Evolutionary conservation across 208 protist genomes (phyloP), one percentile per base, ranked within the genome.

Genomic region (Trypanosoma melophagium): DNA sequence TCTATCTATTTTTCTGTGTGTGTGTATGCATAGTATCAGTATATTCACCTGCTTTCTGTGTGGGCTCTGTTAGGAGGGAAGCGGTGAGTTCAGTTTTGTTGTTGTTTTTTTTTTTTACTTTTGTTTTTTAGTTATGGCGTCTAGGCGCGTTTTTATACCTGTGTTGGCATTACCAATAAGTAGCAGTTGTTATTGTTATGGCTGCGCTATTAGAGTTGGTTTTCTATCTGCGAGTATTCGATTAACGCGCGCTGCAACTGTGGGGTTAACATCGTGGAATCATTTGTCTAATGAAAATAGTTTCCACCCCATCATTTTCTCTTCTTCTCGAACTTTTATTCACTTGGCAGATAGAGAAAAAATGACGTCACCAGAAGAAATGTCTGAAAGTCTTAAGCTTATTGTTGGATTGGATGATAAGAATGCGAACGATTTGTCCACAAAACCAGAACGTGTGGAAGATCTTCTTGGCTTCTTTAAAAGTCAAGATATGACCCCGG

Each of bases 361-460:
- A 13, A 68, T 75, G 69, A 44, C 55, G n/a, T 64, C 56, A 40
- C 2, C 67, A 24, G 69, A 69, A 22, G 61, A 75, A 69, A 31
- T 75, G 10, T 22, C 60, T 58, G 31, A 71, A 53, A 78, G 80
- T 60, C 86, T 96, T 52, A 83, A 89, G 73, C 14, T 60, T 41
- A 76, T 96, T 64, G 90, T 94, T 57, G 90, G 90, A 38, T 87
- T 96, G 38, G 90, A 96, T 73, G 90, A 91, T 44, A 96, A 93
- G 69, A 93, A 93, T 25, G 83, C 90, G 24, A 89, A 87, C 45
- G 87, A 96, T 60, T 73, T 96, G 19, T 88, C 86, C 61, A 93
- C 81, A 65, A 96, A 96, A 75, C 79, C 74, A 35, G 90, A 91
- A 62, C 87, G 90, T 58, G 90, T 83, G n/a, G 74, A 79, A 71